Base-by-base conservation (phyloP, 2,329 filamentous ascomycete genomes). In the Aspergillus fischeri region DNA sequence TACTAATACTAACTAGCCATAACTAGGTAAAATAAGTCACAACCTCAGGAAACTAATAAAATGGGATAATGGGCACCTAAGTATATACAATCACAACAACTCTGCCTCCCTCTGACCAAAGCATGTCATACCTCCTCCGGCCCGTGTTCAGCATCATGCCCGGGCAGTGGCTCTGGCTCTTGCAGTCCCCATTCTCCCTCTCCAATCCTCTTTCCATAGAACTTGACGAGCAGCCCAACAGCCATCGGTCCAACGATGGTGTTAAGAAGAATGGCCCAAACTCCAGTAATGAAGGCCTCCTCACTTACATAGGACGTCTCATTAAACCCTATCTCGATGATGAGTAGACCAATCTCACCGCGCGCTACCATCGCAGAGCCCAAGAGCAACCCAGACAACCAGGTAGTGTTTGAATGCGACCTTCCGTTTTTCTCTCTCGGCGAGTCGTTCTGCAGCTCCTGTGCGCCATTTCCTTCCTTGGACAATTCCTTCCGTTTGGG, bases 261-360 rank as follows among this genome's bases (percentile, higher is more conserved):
- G 45, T 72, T 72, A 1, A 72, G 55, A 10, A 72, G 58, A 44
- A 72, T 72, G 0, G 70, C 70, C 70, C 70, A 72, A 0, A 72
- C 64, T 0, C 61, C 67, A 11, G 69, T 67, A 28, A 67, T 65
- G 25, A 68, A 68, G 0, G 62, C 66, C 0, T 66, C 66, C 20
- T 68, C 59, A 27, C 80, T 75, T 21, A 81, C 76, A 1, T 78
- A 76, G 32, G 71, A 68, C 1, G 68, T 70, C 38, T 69, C 60
- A 7, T 72, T 72, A 25, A 68, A 67, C 3, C 69, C 69, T 7
- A 72, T 65, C 48, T 72, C 69, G 17, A 71, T 69, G 17, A 71
- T 70, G 32, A 72, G 49, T 3, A 71, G 65, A 1, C 69, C 69
- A 44, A 72, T 72, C 51, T 72, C 69, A 21, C 69, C 69, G 1